A percentile compares a stretch with the other conserved stretches of the same genome.
phyloP scores from a whole-genome alignment of 2,329 filamentous ascomycete species.

The Niveomyces coronatus region DNA sequence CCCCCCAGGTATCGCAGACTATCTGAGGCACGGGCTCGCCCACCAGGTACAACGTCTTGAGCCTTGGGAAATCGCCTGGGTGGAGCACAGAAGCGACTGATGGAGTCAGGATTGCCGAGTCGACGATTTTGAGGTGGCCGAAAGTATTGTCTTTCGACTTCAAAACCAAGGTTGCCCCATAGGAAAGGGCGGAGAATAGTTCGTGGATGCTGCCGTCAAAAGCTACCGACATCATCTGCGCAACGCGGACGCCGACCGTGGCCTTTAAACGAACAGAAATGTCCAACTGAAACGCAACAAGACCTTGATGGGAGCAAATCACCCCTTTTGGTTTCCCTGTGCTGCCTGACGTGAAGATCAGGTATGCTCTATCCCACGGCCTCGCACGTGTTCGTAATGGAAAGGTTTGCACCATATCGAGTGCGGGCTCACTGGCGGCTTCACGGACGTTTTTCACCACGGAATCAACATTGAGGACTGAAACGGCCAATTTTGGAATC shows the following conservation, averaged over 20 bases:
- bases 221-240: constrained; percentile 30
- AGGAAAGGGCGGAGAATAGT: constrained; percentile 26
- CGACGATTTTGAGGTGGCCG: constrained; percentile 17
- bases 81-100: constrained; percentile 24
- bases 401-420: not conserved
- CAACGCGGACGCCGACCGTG: constrained; percentile 20
- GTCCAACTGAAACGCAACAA: constrained; percentile 19
- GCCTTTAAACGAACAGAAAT: constrained; percentile 22
- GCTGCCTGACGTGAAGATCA: constrained; percentile 34
- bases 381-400: not conserved
- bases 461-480: not conserved
- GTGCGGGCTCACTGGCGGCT: not conserved
- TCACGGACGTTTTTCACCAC: not conserved
- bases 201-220: constrained; percentile 36
- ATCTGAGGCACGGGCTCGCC: constrained; percentile 27
- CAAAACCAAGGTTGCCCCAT: constrained; percentile 29
- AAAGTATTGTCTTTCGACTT: constrained; percentile 17
- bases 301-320: constrained; percentile 20
- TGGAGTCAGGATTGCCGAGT: constrained; percentile 28
- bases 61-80: constrained; percentile 20
- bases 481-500: not conserved
- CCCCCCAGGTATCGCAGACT: constrained; percentile 18
- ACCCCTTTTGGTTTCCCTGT: constrained; percentile 34
- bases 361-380: constrained; percentile 20
- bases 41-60: constrained; percentile 25